These are phyloP conservation scores for Psidium friedrichsthalianum DNA, from an alignment of 345 rosid species.

Conservation along the genomic window DNA sequence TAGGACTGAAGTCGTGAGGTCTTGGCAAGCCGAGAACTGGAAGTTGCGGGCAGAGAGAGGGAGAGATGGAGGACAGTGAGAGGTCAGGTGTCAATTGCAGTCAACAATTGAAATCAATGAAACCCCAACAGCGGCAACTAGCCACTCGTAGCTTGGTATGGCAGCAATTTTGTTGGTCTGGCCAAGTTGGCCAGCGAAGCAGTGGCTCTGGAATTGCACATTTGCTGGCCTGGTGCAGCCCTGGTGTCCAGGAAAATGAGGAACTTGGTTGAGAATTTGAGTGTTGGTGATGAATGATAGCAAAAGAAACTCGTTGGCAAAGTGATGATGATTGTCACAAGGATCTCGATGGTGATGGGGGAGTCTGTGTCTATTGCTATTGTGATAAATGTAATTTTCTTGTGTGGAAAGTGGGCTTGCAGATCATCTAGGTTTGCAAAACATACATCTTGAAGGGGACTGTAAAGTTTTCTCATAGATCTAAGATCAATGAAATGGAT, in stretches of 20 bases:
- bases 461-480: not conserved
- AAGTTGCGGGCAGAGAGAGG: not conserved
- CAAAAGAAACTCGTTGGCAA: not conserved
- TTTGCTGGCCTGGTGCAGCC: not conserved
- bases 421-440: not conserved
- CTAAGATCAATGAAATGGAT: not conserved
- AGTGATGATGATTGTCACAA: not conserved
- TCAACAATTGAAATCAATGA: not conserved
- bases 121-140: not conserved
- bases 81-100: not conserved
- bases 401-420: not conserved
- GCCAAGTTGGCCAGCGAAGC: not conserved
- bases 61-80: not conserved
- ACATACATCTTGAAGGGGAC: not conserved
- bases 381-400: not conserved
- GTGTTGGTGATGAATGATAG: not conserved
- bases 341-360: not conserved
- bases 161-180: not conserved
- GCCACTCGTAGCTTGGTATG: not conserved
- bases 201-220: not conserved
- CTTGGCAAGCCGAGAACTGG: not conserved
- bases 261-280: not conserved
- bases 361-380: not conserved
- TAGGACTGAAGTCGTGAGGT: not conserved
- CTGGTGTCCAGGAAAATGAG: not conserved